Conservation (phyloP, 2,329 filamentous ascomycete genomes). For the Pseudohalonectria lignicola region DNA sequence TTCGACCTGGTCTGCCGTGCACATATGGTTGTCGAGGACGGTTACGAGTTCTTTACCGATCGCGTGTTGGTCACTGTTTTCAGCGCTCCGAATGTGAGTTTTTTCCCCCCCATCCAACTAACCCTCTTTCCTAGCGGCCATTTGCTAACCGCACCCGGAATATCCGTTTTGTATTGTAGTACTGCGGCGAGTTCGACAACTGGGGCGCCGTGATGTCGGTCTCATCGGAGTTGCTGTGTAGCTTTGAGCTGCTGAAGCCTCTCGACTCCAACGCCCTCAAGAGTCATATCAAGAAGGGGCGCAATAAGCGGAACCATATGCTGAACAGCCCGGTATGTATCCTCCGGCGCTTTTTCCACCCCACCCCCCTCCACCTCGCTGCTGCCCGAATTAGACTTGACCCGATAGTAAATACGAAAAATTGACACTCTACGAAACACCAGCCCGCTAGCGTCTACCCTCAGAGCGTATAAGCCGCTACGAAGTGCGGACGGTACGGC, state of each 20-base stretch:
- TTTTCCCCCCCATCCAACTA: neutral
- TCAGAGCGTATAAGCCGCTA: conserved; percentile 36
- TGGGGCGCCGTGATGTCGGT: conserved; percentile 99
- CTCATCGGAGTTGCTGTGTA: conserved; percentile 84
- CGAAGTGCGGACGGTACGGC: too few relatives aligned
- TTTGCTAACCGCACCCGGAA: neutral
- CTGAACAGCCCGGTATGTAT: conserved; percentile 92
- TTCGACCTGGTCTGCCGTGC: conserved; percentile 95
- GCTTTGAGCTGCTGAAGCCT: conserved; percentile 93
- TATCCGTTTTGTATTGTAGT: conserved; percentile 41
- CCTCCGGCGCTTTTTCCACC: conserved; percentile 17
- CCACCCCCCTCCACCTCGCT: conserved; percentile 1
- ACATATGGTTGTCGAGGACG: conserved; percentile 98
- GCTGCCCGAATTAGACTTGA: neutral
- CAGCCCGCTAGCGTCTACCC: conserved; percentile 45
- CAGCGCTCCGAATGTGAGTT: conserved; percentile 86
- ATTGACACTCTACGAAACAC: too few relatives aligned
- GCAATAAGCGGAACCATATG: conserved; percentile 89
- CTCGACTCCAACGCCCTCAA: conserved; percentile 93
- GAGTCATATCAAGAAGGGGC: conserved; percentile 97
- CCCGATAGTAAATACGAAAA: conserved; percentile 4
- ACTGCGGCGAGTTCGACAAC: conserved; percentile 98
- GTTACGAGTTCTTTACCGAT: conserved; percentile 98
- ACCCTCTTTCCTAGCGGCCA: neutral
- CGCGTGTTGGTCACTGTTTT: conserved; percentile 93